Base-by-base conservation (phyloP, 1,284 basidiomycete species). In the Ustilago lituana region DNA sequence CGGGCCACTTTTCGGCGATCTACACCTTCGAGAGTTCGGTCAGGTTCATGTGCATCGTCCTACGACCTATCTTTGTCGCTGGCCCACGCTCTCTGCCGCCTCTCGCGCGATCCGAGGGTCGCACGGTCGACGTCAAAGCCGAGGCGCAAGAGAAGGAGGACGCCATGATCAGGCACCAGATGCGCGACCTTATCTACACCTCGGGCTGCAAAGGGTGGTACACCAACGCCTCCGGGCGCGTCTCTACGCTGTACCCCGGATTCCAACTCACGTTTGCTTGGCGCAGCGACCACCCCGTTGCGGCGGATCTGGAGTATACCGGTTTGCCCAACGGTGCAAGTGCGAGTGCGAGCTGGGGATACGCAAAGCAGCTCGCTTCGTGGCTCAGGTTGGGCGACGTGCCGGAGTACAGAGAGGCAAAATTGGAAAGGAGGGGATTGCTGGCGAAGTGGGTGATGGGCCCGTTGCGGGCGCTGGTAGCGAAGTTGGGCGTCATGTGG, bases 1-100 rank as follows among this genome's bases (percentile, higher is more conserved):
- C 76, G 1, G 74, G 74, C 5, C 74, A 77, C 20, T 66, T 52
- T 26, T 46, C 48, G 14, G 65, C 65, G 12, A 59, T 69, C 39
- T 69, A 45, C 11, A 37, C 65, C 2, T 62, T 66, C 41, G 69
- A 72, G 37, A 37, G 35, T n/a, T 41, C 41, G 43, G 51, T 62
- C 5, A 37, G 59, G 3, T 51, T 66, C 24, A 60, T 60, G 60
- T 47, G 44, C 23, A 44, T 52, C 4, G 26, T 66, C 1, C 22
- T 63, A 3, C 33, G 48, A 11, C 63, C 64, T 17, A 27, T 72
- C 35, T 66, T 72, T 44, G 29, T 41, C 11, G 40, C 50, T 5
- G 51, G 55, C 0, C 37, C 51, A 1, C 12, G 8, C 5, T 23
- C 26, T 1, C 5, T 41, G n/a, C n/a, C 51, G 1, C 35, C 40